Conservation (phyloP, 306 rosid genomes). For the Luffa aegyptiaca region DNA sequence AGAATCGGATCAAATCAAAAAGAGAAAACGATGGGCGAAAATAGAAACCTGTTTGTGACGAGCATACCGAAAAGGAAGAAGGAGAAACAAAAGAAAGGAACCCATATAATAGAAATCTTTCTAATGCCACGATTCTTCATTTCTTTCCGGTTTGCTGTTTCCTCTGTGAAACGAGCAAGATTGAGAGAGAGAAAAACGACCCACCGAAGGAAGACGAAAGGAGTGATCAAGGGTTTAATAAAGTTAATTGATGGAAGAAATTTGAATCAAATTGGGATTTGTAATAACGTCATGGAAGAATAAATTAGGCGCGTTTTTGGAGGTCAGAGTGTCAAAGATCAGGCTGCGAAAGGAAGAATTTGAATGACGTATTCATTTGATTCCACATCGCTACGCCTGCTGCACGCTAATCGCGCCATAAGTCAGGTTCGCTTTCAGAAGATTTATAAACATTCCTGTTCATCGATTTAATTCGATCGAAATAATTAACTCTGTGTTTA, state of each 20-base stretch:
- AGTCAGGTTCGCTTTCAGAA: background rate
- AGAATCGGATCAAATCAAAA: background rate
- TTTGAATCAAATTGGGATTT: background rate
- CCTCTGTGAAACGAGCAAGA: background rate
- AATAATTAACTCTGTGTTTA: background rate
- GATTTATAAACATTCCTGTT: background rate
- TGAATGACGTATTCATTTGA: background rate
- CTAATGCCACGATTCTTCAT: slow-evolving; percentile 56
- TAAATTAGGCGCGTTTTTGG: background rate
- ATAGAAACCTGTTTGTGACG: slow-evolving; percentile 58
- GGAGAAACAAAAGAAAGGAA: slow-evolving; percentile 69
- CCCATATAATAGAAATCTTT: slow-evolving; percentile 72
- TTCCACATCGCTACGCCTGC: background rate
- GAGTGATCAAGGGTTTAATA: background rate
- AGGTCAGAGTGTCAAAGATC: background rate
- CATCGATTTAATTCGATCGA: background rate
- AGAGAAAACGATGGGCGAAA: background rate
- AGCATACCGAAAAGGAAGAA: slow-evolving; percentile 74
- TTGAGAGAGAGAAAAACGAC: background rate
- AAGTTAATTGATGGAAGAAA: background rate
- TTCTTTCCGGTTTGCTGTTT: background rate
- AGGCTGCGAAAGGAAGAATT: background rate
- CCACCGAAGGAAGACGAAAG: background rate
- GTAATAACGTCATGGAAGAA: background rate
- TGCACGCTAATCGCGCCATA: slow-evolving; percentile 5